Base-by-base conservation (phyloP, 495 filamentous ascomycete species). In the Pseudevernia furfuracea region DNA sequence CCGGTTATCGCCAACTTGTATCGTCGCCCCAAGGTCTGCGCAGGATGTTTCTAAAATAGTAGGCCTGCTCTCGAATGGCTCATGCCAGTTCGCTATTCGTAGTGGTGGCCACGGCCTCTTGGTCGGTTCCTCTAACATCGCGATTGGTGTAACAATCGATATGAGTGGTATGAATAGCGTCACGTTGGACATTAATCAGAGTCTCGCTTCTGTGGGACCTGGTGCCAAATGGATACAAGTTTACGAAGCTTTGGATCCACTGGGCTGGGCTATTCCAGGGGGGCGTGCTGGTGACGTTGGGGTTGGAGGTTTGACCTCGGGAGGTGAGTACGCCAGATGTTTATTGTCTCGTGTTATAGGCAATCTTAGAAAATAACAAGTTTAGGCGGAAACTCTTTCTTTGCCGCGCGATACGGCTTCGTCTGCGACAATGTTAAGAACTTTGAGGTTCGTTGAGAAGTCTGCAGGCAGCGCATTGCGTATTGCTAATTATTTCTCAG, bases 231-330 rank as follows among this genome's bases (percentile, higher is more conserved):
- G 67, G 67, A n/a, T 59, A 14, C 38, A 58, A 10, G 56, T 58
- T 14, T 58, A 58, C 15, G 56, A 58, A 23, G 17, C 55, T 58
- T 58, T 58, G 55, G 55, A 58, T 37, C 56, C 56, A 8, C 38
- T 37, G 23, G 32, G 56, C 3, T 58, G n/a, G 1, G 66, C 75
- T 36, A 65, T 79, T 57, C 72, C 76, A 48, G 76, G 76, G 60
- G 76, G 76, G 6, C 70, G 76, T 34, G 67, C 75, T 25, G 72
- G 72, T 34, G 71, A 69, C 10, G 74, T 79, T 30, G 76, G 76
- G 5, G 68, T 79, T 37, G 75, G 72, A 38, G 76, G 76, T 30
- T 71, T 79, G n/a, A 66, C 69, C 4, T 64, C 74, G 12, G 78
- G 78, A 43, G 80, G 79, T 71, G 36, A 21, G 28, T n/a, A n/a